Evolutionary conservation across 805 yeast species (phyloP).

Genomic region (Ogataea kodamae): DNA sequence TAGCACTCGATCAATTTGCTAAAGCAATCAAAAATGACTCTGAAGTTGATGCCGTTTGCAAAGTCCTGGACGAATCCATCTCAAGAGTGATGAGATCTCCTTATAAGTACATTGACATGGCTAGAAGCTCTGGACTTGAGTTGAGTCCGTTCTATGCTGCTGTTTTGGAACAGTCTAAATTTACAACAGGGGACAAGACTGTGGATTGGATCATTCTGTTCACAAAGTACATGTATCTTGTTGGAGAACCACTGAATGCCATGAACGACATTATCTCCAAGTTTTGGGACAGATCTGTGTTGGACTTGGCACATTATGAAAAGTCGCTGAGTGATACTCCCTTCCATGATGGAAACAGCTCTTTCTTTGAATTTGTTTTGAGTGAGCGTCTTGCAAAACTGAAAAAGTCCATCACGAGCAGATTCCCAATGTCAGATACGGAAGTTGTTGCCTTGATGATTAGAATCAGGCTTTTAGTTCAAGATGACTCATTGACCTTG

Average conservation of each 20-base stretch:
- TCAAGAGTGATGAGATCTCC: constrained; percentile 72
- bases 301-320: constrained; percentile 14
- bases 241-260: constrained; percentile 53
- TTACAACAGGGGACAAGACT: constrained; percentile 33
- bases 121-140: constrained; percentile 27
- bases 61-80: constrained; percentile 69
- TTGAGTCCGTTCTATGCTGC: constrained; percentile 58
- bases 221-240: constrained; percentile 42
- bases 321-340: constrained; percentile 2
- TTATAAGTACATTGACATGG: constrained; percentile 74
- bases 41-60: constrained; percentile 45
- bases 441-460: constrained; percentile 47
- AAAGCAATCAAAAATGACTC: constrained; percentile 9
- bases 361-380: constrained; percentile 37
- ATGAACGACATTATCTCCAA: constrained; percentile 18
- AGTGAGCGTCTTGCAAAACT: constrained; percentile 31
- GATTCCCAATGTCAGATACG: constrained; percentile 42
- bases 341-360: constrained; percentile 14
- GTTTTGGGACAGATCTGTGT: constrained; percentile 14
- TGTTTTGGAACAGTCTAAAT: constrained; percentile 67
- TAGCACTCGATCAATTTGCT: constrained; percentile 38
- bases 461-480: constrained; percentile 35
- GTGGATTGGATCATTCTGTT: constrained; percentile 50
- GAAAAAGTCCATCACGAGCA: constrained; percentile 21
- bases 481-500: constrained; percentile 22